Percentiles rank a stretch among this genome's conserved stretches.
Evolutionary conservation across 441 rosid species (phyloP).

Genomic region (Raphanus hybrid): DNA sequence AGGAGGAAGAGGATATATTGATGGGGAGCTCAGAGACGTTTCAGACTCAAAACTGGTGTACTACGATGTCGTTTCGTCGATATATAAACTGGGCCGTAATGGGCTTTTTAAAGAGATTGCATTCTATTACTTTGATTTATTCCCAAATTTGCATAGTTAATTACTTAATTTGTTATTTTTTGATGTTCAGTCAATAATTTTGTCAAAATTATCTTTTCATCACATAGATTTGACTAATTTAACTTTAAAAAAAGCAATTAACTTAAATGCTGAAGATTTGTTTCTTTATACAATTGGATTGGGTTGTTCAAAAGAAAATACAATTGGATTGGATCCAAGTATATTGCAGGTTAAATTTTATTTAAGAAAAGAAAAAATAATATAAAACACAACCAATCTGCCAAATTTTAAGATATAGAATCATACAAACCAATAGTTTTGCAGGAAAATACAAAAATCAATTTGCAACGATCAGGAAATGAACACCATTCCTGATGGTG

Average conservation of each 20-base stretch:
- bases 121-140: not conserved
- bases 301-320: not conserved
- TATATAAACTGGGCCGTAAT: conserved; percentile 13
- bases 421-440: not conserved
- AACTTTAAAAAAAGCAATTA: not conserved
- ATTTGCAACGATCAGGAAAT: conserved; percentile 18
- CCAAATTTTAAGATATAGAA: not conserved
- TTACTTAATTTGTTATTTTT: not conserved
- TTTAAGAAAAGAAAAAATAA: not conserved
- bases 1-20: conserved; percentile 21
- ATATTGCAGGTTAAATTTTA: not conserved
- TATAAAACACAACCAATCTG: not conserved
- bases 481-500: conserved; percentile 1
- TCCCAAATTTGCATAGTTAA: not conserved
- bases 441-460: conserved; percentile 25
- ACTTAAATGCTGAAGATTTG: conserved; percentile 5
- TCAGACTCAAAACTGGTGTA: conserved; percentile 16
- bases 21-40: conserved; percentile 31
- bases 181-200: not conserved
- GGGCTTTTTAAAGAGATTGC: conserved; percentile 5
- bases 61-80: conserved; percentile 8
- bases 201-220: not conserved
- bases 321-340: not conserved
- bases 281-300: conserved; percentile 3
- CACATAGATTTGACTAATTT: not conserved